Conservation (phyloP, 805 yeast species). For the Metschnikowia borealis region DNA sequence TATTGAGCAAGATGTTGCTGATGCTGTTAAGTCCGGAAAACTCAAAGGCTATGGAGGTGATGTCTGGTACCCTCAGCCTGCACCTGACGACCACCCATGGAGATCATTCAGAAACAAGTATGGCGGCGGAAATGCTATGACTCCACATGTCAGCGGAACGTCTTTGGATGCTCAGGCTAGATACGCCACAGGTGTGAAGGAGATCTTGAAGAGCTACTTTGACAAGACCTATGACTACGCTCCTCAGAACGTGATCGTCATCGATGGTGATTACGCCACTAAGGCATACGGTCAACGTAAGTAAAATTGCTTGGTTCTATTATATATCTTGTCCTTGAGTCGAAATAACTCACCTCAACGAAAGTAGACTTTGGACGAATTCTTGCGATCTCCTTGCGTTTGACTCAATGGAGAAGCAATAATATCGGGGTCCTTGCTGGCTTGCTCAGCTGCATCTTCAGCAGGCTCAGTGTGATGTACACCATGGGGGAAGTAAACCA, state of each 20-base stretch:
- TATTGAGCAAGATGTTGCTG: slow-evolving; percentile 70
- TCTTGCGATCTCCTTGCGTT: slow-evolving; percentile 4
- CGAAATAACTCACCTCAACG: background rate
- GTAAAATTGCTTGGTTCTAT: background rate
- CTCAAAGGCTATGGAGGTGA: slow-evolving; percentile 81
- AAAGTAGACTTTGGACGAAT: slow-evolving; percentile 13
- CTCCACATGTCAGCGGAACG: slow-evolving; percentile 78
- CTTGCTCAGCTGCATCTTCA: background rate
- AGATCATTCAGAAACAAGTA: slow-evolving; percentile 59
- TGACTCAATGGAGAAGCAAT: slow-evolving; percentile 1
- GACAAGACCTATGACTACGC: slow-evolving; percentile 61
- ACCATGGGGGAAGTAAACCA: slow-evolving; percentile 52
- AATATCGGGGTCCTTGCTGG: background rate
- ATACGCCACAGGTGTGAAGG: slow-evolving; percentile 66
- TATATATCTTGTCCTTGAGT: background rate
- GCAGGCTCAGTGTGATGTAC: slow-evolving; percentile 36
- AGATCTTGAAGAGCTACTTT: slow-evolving; percentile 61
- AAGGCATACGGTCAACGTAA: slow-evolving; percentile 60
- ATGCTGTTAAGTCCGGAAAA: slow-evolving; percentile 64
- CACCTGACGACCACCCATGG: slow-evolving; percentile 77
- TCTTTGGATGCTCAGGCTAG: slow-evolving; percentile 76
- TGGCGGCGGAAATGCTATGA: slow-evolving; percentile 75
- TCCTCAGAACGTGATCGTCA: slow-evolving; percentile 71
- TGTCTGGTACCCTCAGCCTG: slow-evolving; percentile 84
- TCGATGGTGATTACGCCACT: slow-evolving; percentile 69